Percentiles rank a stretch among this genome's conserved stretches.
Evolutionary conservation across 768 basidiomycete genomes (phyloP).

Genomic region (Floccularia luteovirens): DNA sequence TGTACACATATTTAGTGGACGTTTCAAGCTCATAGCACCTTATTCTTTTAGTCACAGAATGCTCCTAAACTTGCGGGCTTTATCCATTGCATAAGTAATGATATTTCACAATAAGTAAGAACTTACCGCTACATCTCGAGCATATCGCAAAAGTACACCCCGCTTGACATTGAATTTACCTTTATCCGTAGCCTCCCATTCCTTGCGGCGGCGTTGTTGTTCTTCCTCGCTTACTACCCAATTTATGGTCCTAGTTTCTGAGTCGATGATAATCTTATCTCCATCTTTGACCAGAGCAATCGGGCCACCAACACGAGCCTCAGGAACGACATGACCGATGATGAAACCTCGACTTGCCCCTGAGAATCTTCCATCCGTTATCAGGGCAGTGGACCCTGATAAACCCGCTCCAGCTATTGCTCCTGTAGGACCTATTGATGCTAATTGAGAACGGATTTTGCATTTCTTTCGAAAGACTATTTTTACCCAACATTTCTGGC

Average conservation of each 20-base stretch:
- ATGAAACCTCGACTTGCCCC: constrained; percentile 61
- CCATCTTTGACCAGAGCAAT: constrained; percentile 85
- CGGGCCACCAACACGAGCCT: constrained; percentile 75
- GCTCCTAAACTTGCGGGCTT: constrained; percentile 81
- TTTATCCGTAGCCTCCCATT: constrained; percentile 68
- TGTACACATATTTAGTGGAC: too few species aligned
- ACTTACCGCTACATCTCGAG: constrained; percentile 80
- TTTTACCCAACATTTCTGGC: constrained; percentile 61
- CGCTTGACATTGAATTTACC: constrained; percentile 58
- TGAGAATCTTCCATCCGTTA: constrained; percentile 88
- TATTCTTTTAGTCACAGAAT: constrained; percentile 58
- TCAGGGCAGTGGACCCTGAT: constrained; percentile 67
- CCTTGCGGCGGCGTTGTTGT: constrained; percentile 46
- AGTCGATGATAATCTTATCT: constrained; percentile 70
- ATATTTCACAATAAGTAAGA: constrained; percentile 3
- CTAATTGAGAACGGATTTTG: not conserved
- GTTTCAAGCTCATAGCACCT: too few species aligned
- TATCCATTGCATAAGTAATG: constrained; percentile 3
- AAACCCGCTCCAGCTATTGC: constrained; percentile 84
- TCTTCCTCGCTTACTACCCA: constrained; percentile 71
- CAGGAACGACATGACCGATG: constrained; percentile 50
- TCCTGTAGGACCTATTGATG: constrained; percentile 58
- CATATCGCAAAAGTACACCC: constrained; percentile 75
- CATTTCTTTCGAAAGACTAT: not conserved
- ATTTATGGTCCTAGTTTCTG: constrained; percentile 54